These are phyloP conservation scores for Spinacia oleracea DNA, from an alignment of 179 eudicot species.

Conservation along the genomic window DNA sequence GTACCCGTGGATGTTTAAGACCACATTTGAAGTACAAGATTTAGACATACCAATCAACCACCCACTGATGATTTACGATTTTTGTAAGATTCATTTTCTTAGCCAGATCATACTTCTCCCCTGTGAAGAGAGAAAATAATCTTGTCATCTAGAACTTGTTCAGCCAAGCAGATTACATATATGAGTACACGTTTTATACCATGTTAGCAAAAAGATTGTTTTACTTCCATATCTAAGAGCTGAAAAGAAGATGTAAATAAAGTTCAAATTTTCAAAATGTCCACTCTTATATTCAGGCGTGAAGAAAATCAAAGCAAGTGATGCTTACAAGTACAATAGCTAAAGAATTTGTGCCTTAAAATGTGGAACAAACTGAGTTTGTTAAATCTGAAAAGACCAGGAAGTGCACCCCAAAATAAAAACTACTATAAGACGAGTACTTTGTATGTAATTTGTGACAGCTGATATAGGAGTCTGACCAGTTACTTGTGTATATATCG, in stretches of 20 bases:
- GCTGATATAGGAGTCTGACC: background rate
- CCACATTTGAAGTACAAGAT: background rate
- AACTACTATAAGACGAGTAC: background rate
- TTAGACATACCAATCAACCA: conserved; percentile 75
- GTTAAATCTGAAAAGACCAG: background rate
- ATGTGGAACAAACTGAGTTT: background rate
- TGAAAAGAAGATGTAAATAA: background rate
- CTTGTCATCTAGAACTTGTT: background rate
- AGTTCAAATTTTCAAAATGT: background rate
- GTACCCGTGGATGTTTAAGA: background rate
- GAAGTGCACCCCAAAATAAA: background rate
- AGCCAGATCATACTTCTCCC: conserved; percentile 88
- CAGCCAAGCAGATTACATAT: background rate
- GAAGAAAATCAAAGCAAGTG: too few species aligned
- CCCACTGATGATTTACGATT: conserved; percentile 76
- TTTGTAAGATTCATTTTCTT: conserved; percentile 56
- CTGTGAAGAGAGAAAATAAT: conserved; percentile 35
- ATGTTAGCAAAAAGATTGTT: background rate
- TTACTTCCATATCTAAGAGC: background rate
- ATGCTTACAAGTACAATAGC: conserved; percentile 5
- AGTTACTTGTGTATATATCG: background rate
- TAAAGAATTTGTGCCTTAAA: background rate
- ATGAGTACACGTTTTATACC: background rate
- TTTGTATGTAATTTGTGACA: background rate
- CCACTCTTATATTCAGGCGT: too few species aligned